phyloP scores from a whole-genome alignment of 2,329 filamentous ascomycete species.

The Fusarium heterosporum region DNA sequence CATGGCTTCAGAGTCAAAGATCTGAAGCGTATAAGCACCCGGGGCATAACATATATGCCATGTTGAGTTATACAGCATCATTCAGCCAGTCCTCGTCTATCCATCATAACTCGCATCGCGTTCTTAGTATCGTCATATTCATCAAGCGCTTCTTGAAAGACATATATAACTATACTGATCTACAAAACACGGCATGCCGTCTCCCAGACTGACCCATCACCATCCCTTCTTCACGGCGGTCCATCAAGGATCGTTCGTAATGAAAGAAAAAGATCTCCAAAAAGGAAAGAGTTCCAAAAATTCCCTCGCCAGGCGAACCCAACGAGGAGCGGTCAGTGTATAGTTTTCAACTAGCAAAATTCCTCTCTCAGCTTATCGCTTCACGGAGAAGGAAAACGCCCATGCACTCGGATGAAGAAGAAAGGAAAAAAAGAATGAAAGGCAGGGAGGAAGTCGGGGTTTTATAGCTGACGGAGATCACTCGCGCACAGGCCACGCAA shows the following conservation, averaged over 20 bases:
- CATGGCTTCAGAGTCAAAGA: too few species aligned
- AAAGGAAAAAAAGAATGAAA: constrained; percentile 59
- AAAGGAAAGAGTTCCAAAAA: constrained; percentile 69
- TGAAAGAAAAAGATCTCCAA: constrained; percentile 55
- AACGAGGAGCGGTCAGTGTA: constrained; percentile 75
- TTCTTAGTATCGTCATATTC: neutral
- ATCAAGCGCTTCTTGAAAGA: neutral
- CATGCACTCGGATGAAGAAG: constrained; percentile 71
- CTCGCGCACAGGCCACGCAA: constrained; percentile 30
- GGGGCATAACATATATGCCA: too few species aligned
- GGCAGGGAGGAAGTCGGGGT: constrained; percentile 26
- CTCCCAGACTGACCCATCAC: too few species aligned
- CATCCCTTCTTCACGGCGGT: constrained; percentile 56
- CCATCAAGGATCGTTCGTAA: constrained; percentile 52
- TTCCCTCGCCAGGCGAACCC: constrained; percentile 76
- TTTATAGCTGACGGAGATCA: constrained; percentile 51
- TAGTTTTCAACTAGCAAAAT: constrained; percentile 93
- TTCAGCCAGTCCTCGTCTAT: too few species aligned
- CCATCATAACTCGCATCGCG: neutral
- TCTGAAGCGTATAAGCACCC: neutral
- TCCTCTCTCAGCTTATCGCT: constrained; percentile 80
- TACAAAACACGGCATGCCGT: too few species aligned
- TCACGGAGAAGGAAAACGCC: constrained; percentile 72
- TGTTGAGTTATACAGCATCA: too few species aligned
- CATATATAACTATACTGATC: too few species aligned